Percentiles rank a stretch among this genome's conserved stretches.
Conservation (phyloP, 371 early-diverging fungal genomes). For the Syncephalastrum racemosum region DNA sequence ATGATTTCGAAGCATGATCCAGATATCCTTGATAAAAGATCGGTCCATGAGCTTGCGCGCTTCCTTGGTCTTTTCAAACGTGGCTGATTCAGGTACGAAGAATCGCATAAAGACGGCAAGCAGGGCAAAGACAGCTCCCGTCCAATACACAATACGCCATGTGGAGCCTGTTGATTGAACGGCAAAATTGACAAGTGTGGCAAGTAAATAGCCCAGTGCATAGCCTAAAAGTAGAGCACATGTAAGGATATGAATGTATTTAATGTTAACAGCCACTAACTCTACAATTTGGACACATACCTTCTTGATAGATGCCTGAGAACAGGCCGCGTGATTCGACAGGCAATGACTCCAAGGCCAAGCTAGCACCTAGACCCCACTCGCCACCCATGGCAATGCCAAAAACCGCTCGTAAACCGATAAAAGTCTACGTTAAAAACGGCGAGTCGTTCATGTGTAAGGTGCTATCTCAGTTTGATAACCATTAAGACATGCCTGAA, state of each 20-base stretch:
- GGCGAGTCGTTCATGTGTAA: slow-evolving; percentile 12
- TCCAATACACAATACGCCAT: slow-evolving; percentile 76
- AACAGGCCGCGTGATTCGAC: slow-evolving; percentile 69
- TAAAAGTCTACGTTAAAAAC: slow-evolving; percentile 15
- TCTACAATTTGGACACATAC: slow-evolving; percentile 2
- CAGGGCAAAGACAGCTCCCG: slow-evolving; percentile 62
- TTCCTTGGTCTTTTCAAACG: slow-evolving; percentile 47
- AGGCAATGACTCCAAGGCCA: slow-evolving; percentile 71
- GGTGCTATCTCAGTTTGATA: slow-evolving; percentile 60
- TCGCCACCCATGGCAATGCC: slow-evolving; percentile 78
- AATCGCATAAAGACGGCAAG: slow-evolving; percentile 58
- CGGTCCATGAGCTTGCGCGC: slow-evolving; percentile 31
- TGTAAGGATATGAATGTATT: no score
- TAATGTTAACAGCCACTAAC: no score
- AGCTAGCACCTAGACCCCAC: slow-evolving; percentile 76
- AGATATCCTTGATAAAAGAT: slow-evolving; percentile 40
- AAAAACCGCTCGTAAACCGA: slow-evolving; percentile 61
- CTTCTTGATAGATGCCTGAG: slow-evolving; percentile 74
- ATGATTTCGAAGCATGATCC: slow-evolving; percentile 48
- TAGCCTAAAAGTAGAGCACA: slow-evolving; percentile 41
- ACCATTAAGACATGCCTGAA: slow-evolving; percentile 29
- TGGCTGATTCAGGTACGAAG: slow-evolving; percentile 66
- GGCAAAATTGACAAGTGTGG: slow-evolving; percentile 59
- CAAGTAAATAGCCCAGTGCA: slow-evolving; percentile 66
- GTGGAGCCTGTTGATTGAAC: slow-evolving; percentile 43